A percentile compares a stretch with the other conserved stretches of the same genome.
These are phyloP conservation scores for Eucalyptus caleyi DNA, from an alignment of 345 rosid genomes.

Conservation along the genomic window DNA sequence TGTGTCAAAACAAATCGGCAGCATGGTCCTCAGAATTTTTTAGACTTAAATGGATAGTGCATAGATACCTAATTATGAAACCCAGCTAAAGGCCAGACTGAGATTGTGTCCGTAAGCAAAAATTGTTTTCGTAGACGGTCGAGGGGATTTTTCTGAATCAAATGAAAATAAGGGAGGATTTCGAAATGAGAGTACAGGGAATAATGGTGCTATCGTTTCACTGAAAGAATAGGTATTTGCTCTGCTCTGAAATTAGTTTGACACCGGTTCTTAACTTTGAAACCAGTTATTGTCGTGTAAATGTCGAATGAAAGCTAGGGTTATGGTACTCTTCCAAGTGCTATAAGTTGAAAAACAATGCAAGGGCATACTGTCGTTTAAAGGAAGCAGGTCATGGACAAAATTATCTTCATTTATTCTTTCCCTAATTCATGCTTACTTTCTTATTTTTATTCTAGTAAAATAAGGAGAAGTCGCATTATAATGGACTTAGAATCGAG, in stretches of 20 bases:
- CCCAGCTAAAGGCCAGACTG: neutral
- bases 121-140: neutral
- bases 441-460: neutral
- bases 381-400: neutral
- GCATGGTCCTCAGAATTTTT: neutral
- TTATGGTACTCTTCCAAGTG: neutral
- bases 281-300: too few species aligned
- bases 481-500: fast-evolving
- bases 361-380: neutral
- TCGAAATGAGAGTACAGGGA: fast-evolving
- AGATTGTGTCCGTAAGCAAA: neutral
- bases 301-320: fast-evolving
- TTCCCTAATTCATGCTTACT: fast-evolving
- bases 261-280: too few species aligned
- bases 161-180: neutral
- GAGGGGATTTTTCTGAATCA: neutral
- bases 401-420: fast-evolving
- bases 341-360: neutral
- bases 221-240: fast-evolving
- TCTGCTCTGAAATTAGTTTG: neutral
- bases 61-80: neutral
- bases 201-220: neutral
- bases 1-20: neutral
- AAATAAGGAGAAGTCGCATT: neutral
- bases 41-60: fast-evolving